Conservation (phyloP, 257 asterid genomes). For the Cruciata laevipes region DNA sequence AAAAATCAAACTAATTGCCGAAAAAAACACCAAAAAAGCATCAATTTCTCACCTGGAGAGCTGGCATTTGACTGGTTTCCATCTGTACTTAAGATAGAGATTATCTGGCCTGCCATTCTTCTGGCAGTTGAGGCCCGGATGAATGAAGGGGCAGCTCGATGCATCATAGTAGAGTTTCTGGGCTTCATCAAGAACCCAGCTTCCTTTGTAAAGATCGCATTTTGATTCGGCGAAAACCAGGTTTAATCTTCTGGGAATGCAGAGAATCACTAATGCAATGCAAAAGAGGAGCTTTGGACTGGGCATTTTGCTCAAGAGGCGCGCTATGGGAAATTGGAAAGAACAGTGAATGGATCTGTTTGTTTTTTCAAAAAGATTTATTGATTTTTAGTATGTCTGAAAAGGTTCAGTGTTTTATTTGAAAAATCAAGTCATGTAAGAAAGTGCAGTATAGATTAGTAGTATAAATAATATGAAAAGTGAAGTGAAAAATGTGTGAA, state of each 20-base stretch:
- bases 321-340: neutral
- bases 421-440: neutral
- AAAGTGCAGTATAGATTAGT: neutral
- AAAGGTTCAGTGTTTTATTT: neutral
- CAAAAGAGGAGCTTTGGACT: neutral
- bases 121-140: constrained; percentile 46
- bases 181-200: constrained; percentile 53
- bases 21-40: neutral
- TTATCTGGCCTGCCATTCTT: constrained; percentile 51
- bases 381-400: neutral
- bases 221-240: neutral
- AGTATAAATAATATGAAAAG: neutral
- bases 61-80: constrained; percentile 55
- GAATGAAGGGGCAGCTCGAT: constrained; percentile 47
- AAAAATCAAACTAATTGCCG: no score
- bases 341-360: neutral
- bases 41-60: constrained; percentile 32
- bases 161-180: constrained; percentile 51
- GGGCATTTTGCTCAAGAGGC: constrained; percentile 4
- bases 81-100: constrained; percentile 36
- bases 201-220: constrained; percentile 51
- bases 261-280: neutral
- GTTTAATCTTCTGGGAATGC: neutral
- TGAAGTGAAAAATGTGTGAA: neutral
- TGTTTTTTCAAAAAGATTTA: neutral